phyloP scores from a whole-genome alignment of 306 rosid genomes.

The Quercus robur region DNA sequence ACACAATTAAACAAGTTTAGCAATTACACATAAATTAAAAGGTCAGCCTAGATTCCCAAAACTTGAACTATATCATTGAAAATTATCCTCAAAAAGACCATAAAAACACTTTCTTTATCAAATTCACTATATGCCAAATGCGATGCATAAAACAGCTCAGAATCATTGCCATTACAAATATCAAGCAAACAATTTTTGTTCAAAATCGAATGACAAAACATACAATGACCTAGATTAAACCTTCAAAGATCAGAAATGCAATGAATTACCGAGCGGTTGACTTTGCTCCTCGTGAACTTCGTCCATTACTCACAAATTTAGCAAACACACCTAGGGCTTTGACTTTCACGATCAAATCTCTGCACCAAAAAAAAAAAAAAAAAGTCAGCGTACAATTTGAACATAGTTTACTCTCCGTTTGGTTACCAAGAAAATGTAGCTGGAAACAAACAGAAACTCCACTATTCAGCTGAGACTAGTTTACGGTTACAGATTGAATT shows the following conservation, averaged over 20 bases:
- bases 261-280: slow-evolving; percentile 14
- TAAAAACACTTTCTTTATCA: neutral
- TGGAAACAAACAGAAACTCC: neutral
- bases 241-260: neutral
- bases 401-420: neutral
- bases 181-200: neutral
- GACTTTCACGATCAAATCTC: neutral
- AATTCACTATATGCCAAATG: neutral
- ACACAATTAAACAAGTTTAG: too few species aligned
- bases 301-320: slow-evolving; percentile 37
- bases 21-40: too few species aligned
- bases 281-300: slow-evolving; percentile 48
- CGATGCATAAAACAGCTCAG: neutral
- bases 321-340: neutral
- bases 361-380: neutral
- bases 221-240: neutral
- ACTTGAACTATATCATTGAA: too few species aligned
- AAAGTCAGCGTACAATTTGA: too few species aligned
- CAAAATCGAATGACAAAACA: neutral
- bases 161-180: neutral
- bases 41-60: too few species aligned
- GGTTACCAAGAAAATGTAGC: neutral
- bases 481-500: neutral
- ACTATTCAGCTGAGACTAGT: neutral
- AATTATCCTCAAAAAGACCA: too few species aligned